Conservation (phyloP, 306 rosid species). For the Pueraria montana region DNA sequence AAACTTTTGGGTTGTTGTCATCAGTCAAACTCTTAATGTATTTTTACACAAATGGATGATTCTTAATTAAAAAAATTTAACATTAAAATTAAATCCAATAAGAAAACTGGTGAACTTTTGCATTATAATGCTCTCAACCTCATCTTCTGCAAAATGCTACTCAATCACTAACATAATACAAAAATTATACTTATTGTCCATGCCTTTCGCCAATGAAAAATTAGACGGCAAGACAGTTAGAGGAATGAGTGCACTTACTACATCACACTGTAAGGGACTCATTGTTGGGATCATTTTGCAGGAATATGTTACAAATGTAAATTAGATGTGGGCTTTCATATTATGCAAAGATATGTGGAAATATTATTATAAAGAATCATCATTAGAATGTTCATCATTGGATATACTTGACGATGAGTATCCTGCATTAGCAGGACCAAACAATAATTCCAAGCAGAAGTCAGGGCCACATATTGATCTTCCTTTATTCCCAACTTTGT, state of each 20-base stretch:
- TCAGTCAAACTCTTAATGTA: background rate
- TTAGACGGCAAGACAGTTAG: constrained; percentile 39
- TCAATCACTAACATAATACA: constrained; percentile 52
- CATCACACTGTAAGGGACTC: constrained; percentile 38
- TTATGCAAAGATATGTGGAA: constrained; percentile 31
- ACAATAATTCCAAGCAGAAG: constrained; percentile 86
- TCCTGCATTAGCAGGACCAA: constrained; percentile 92
- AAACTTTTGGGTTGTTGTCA: no score
- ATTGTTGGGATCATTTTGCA: constrained; percentile 42
- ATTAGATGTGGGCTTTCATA: constrained; percentile 15
- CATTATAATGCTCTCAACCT: constrained; percentile 26
- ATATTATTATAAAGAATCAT: constrained; percentile 46
- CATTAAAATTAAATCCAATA: no score
- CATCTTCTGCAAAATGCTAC: constrained; percentile 45
- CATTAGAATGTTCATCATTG: constrained; percentile 29
- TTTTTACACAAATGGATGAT: background rate
- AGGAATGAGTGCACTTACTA: constrained; percentile 38
- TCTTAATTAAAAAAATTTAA: no score
- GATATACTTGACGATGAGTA: constrained; percentile 54
- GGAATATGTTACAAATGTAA: constrained; percentile 15
- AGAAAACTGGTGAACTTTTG: constrained; percentile 15
- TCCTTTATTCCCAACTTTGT: constrained; percentile 86
- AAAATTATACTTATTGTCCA: constrained; percentile 42
- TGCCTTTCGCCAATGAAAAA: constrained; percentile 61
- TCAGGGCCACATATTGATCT: constrained; percentile 83